Base-by-base conservation (phyloP, 2,329 filamentous ascomycete genomes). In the Huntiella savannae region DNA sequence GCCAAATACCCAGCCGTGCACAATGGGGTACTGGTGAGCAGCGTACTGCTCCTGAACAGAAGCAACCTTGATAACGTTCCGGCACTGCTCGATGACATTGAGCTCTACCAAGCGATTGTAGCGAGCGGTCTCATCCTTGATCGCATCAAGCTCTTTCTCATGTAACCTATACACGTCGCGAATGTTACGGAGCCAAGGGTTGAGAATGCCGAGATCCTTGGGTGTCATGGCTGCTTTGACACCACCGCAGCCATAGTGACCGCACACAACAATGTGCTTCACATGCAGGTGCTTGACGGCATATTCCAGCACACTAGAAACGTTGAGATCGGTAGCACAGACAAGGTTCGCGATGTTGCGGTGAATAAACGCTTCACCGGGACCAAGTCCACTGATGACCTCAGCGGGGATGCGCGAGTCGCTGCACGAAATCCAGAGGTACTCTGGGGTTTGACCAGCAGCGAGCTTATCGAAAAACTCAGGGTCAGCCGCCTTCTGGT, bases 341-440 rank as follows among this genome's bases (percentile, higher is more conserved):
- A 93, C 71, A 53, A 92, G 71, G 68, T 94, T 94, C 64, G 85
- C 86, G 61, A 94, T 93, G 67, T 95, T 94, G 63, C 87, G 82
- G 69, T 93, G 85, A 54, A 92, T 80, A 62, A 94, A 95, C 56
- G 88, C 80, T 63, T 94, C 84, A 54, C 86, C 86, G n/a, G 86
- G 83, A 57, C 81, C 70, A 48, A 88, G 73, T 53, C 82, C 79
- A 40, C 85, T 77, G 60, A 95, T 77, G 57, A 82, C 82, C 57
- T 87, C 88, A 55, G 88, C 86, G n/a, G 87, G 87, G 58, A 88
- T 83, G 53, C 87, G 82, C 36, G 79, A 85, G 68, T 94, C 86
- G 62, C 80, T 80, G 70, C 86, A 95, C 42, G 87, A 86, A 57
- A 94, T 83, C 83, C 85, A 94, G 46, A 83, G 71, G 60, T 82